A percentile compares a stretch with the other conserved stretches of the same genome.
These are phyloP conservation scores for Hypoxylon sp. DNA, from an alignment of 2,329 filamentous ascomycete species.

Conservation along the genomic window DNA sequence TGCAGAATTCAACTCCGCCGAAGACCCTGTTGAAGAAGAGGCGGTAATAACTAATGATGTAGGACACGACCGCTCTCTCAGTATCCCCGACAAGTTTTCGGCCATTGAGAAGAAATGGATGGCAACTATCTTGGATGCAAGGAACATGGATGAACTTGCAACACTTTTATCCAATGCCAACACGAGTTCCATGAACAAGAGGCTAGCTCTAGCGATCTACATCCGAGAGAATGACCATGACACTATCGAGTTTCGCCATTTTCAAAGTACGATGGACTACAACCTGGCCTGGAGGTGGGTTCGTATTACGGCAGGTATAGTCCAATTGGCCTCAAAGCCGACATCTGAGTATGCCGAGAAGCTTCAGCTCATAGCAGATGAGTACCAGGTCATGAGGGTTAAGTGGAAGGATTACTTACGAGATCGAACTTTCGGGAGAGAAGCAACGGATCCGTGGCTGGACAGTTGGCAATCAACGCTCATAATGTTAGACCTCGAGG, in stretches of 20 bases:
- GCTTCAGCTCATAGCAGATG: constrained; percentile 7
- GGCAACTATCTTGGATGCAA: constrained; percentile 6
- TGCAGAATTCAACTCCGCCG: neutral
- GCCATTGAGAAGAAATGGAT: constrained; percentile 8
- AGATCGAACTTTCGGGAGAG: constrained; percentile 12
- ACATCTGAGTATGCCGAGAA: constrained; percentile 19
- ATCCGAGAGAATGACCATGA: constrained; percentile 21
- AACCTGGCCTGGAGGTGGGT: constrained; percentile 24
- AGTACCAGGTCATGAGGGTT: constrained; percentile 5
- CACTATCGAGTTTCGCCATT: constrained; percentile 33
- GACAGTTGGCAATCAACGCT: constrained; percentile 18
- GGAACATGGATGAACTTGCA: constrained; percentile 13
- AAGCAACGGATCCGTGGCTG: constrained; percentile 18
- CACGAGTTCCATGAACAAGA: neutral
- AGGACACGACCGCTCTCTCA: neutral
- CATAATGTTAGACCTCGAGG: constrained; percentile 11
- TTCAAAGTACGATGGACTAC: constrained; percentile 28
- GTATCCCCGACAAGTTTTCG: constrained; percentile 8
- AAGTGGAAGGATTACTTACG: constrained; percentile 16
- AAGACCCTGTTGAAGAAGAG: neutral
- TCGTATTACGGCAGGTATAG: constrained; percentile 15
- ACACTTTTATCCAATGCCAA: constrained; percentile 6
- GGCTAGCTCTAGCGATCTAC: constrained; percentile 15
- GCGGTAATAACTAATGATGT: too few relatives aligned
- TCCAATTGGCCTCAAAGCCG: constrained; percentile 18